Evolutionary conservation across 2,329 filamentous ascomycete species (phyloP).

Genomic region (Alternaria gaisen): DNA sequence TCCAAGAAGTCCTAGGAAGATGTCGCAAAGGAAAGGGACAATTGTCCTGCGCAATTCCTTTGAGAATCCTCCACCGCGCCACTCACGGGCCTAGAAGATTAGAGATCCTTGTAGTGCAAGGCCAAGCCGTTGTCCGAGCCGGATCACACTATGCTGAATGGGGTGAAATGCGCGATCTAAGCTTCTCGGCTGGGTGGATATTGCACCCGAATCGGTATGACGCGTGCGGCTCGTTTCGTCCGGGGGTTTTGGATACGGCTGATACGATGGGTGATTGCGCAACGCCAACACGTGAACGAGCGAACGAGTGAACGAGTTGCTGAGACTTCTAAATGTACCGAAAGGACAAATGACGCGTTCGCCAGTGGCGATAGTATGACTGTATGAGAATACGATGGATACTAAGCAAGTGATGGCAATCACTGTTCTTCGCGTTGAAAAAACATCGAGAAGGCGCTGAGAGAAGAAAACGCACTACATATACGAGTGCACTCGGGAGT

Average conservation of each 20-base stretch:
- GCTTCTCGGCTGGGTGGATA: slow-evolving; percentile 7
- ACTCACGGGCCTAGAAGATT: slow-evolving; percentile 16
- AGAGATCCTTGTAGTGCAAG: slow-evolving; percentile 8
- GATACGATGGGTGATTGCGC: slow-evolving; percentile 10
- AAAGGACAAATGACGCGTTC: not conserved
- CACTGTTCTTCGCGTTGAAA: not conserved
- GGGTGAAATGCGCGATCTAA: not conserved
- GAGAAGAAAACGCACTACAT: not conserved
- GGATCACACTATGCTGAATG: slow-evolving; percentile 1
- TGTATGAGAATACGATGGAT: not conserved
- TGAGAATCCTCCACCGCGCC: slow-evolving; percentile 9
- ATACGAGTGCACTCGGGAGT: not conserved
- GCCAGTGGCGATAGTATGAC: not conserved
- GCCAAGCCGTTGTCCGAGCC: not conserved
- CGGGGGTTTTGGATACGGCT: slow-evolving; percentile 6
- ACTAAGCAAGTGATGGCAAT: not conserved
- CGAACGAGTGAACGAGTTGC: not conserved
- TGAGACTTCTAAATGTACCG: not conserved
- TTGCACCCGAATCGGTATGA: slow-evolving; percentile 1
- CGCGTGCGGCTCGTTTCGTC: slow-evolving; percentile 9
- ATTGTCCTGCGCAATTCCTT: slow-evolving; percentile 4
- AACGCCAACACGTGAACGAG: not conserved
- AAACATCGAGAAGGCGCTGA: not conserved
- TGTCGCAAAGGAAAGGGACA: slow-evolving; percentile 9
- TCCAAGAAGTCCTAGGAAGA: slow-evolving; percentile 3